phyloP scores from a whole-genome alignment of 106 monocot genomes.

The Hemerocallis citrina region DNA sequence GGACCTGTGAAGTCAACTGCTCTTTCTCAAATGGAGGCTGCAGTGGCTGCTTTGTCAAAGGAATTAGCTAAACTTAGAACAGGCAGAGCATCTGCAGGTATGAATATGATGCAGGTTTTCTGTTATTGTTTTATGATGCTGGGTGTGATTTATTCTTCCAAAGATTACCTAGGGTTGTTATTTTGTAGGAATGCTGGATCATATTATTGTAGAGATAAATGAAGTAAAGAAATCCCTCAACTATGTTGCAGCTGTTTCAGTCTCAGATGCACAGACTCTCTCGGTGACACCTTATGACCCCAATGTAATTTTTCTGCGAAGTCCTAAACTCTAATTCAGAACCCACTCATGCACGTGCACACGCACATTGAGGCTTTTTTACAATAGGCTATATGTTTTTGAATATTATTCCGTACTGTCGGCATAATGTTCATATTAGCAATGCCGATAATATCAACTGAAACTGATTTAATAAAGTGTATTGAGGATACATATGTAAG shows the following conservation, averaged over 20 bases:
- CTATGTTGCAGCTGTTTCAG: slow-evolving; percentile 86
- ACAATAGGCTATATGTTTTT: too few relatives aligned
- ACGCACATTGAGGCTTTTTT: too few relatives aligned
- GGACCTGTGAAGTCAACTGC: slow-evolving; percentile 70
- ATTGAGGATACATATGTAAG: too few relatives aligned
- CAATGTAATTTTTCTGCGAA: slow-evolving; percentile 32
- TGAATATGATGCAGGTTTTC: slow-evolving; percentile 23
- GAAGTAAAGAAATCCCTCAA: slow-evolving; percentile 72
- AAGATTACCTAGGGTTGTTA: background rate
- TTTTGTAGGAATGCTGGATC: slow-evolving; percentile 82
- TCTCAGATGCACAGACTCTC: slow-evolving; percentile 69
- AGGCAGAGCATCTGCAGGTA: slow-evolving; percentile 86
- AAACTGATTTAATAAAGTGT: too few relatives aligned
- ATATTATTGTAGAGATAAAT: slow-evolving; percentile 77
- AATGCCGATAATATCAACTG: too few relatives aligned
- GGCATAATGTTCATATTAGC: too few relatives aligned
- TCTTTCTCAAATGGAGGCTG: slow-evolving; percentile 74
- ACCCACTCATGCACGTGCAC: too few relatives aligned
- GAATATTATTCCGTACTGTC: too few relatives aligned
- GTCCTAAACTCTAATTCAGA: background rate
- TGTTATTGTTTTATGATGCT: background rate
- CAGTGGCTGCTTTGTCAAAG: slow-evolving; percentile 60
- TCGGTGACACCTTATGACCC: slow-evolving; percentile 94
- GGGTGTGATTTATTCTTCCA: background rate
- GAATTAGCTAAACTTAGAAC: slow-evolving; percentile 88